Evolutionary conservation across 441 rosid species (phyloP), one percentile per base, ranked within the genome.

Genomic region (Adansonia rubrostipa): DNA sequence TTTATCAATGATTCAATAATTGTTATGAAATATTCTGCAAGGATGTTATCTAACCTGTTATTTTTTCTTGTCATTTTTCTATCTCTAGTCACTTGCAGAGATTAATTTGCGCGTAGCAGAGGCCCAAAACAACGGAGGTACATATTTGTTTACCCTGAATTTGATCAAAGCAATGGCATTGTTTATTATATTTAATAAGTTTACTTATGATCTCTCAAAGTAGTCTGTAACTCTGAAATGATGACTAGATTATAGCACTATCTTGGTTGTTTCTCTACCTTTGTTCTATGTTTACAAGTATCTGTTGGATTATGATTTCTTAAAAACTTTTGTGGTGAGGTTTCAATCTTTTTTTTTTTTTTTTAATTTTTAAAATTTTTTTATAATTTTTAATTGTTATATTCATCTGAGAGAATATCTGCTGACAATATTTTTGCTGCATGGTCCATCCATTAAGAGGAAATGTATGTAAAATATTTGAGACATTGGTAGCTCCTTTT

Each of bases 71-170:
- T 82, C 67, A 62, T 81, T 80, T 36, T 74, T 84, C 51, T 79
- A 67, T 88, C 86, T 82, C 42, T 87, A 96, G 98, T 96, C 98
- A 9, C 98, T 96, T 82, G 92, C 86, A 20, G 99, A 94, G 89
- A 94, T 93, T 86, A 96, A 94, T 82, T 50, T 83, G 85, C 95
- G 87, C 85, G 78, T 92, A 81, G 84, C 88, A 70, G 98, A 94
- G 86, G 94, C 91, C 74, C 96, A 90, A 86, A 89, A 82, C 74
- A 89, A 83, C 66, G 98, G 98, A 96, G 99, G 98, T 96, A 87
- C 69, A 22, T 63, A 78, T 68, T 81, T 80, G 65, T 68, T 71
- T 50, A 28, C 54, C 45, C 48, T 67, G 62, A 80, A 74, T 78
- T 74, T 78, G 78, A 40, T 66, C 72, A 78, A 33, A 78, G 63